Percentiles rank a stretch among this genome's conserved stretches.
phyloP scores from a whole-genome alignment of 1,139 yeast species.

The Debaryomycetaceae sp. region DNA sequence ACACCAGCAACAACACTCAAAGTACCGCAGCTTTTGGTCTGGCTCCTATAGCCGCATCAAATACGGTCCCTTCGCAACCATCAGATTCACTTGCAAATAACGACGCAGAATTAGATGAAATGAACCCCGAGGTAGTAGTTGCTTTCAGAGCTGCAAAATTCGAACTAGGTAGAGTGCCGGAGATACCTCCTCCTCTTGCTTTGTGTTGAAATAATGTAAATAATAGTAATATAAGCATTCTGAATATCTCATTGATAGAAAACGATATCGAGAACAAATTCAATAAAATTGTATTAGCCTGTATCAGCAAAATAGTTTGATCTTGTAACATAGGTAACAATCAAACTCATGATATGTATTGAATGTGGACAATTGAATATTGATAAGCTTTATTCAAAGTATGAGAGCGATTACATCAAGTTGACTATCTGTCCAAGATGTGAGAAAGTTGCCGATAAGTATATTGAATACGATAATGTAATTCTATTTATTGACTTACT shows the following conservation, averaged over 20 bases:
- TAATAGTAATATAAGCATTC: not conserved
- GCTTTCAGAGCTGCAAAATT: slow-evolving; percentile 55
- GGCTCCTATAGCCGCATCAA: not conserved
- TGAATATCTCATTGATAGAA: not conserved
- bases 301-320: no score
- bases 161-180: slow-evolving; percentile 70
- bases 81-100: not conserved
- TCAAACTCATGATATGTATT: slow-evolving; percentile 69
- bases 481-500: slow-evolving; percentile 78
- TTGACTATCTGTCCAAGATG: slow-evolving; percentile 77
- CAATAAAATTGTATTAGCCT: no score
- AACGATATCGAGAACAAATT: not conserved
- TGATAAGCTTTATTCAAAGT: slow-evolving; percentile 62
- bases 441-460: slow-evolving; percentile 76
- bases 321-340: no score
- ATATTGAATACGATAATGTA: slow-evolving; percentile 86
- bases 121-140: slow-evolving; percentile 29
- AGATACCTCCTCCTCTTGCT: slow-evolving; percentile 67
- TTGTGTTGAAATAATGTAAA: slow-evolving; percentile 4
- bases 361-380: slow-evolving; percentile 70
- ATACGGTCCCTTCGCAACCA: not conserved
- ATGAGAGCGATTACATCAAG: slow-evolving; percentile 75
- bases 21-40: not conserved
- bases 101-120: slow-evolving; percentile 4
- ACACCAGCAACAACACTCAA: not conserved